A percentile compares a stretch with the other conserved stretches of the same genome.
Conservation (phyloP, 2,329 filamentous ascomycete genomes). For the Bipolaris zeicola region DNA sequence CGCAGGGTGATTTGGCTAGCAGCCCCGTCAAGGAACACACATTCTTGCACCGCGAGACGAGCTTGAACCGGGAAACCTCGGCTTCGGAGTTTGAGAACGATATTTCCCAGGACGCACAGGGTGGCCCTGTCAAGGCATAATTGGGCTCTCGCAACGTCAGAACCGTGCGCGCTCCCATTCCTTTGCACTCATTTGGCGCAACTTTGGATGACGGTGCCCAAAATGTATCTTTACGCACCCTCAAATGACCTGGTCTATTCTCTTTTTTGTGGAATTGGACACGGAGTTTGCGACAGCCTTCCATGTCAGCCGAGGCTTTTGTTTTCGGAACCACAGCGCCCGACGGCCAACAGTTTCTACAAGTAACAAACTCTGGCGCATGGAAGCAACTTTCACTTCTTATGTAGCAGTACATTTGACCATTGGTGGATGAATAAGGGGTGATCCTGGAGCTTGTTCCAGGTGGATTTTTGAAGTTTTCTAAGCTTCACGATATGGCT, state of each 20-base stretch:
- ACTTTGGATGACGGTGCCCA: slow-evolving; percentile 15
- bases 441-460: slow-evolving; percentile 5
- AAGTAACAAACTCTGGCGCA: neutral
- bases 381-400: slow-evolving; percentile 23
- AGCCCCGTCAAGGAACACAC: slow-evolving; percentile 91
- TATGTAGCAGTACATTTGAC: slow-evolving; percentile 24
- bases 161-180: slow-evolving; percentile 7
- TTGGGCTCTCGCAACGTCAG: neutral
- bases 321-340: slow-evolving; percentile 7
- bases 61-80: slow-evolving; percentile 75
- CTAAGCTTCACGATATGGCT: slow-evolving; percentile 6
- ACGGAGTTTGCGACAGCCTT: slow-evolving; percentile 25
- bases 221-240: slow-evolving; percentile 26
- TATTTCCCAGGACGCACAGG: slow-evolving; percentile 12
- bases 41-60: slow-evolving; percentile 83
- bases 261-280: slow-evolving; percentile 15
- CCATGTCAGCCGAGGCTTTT: slow-evolving; percentile 4
- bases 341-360: slow-evolving; percentile 10
- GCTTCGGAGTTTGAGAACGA: slow-evolving; percentile 63
- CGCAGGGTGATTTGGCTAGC: slow-evolving; percentile 58
- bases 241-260: slow-evolving; percentile 21
- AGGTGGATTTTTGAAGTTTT: neutral
- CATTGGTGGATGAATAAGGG: neutral
- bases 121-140: slow-evolving; percentile 29
- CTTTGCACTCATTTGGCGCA: slow-evolving; percentile 10